phyloP scores from a whole-genome alignment of 2,329 filamentous ascomycete species.

The Pyrenochaeta sp. region DNA sequence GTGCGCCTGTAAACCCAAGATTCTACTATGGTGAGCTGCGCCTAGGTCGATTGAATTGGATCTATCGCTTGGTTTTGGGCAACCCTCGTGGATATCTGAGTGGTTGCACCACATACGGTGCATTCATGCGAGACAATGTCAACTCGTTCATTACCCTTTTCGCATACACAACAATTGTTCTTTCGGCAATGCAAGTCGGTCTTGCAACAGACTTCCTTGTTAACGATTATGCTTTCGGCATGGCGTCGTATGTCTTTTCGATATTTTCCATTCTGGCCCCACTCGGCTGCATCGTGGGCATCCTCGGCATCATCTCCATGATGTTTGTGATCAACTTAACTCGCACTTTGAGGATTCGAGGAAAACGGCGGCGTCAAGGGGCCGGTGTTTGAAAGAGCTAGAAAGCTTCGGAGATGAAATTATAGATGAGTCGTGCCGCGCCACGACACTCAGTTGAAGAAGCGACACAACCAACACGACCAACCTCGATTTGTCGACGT shows the following conservation, averaged over 20 bases:
- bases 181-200: constrained; percentile 38
- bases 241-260: constrained; percentile 30
- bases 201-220: constrained; percentile 22
- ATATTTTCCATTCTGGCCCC: constrained; percentile 34
- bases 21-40: constrained; percentile 37
- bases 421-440: not conserved
- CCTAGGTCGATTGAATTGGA: constrained; percentile 35
- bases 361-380: constrained; percentile 17
- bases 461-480: not conserved
- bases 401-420: not conserved
- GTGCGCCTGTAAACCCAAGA: constrained; percentile 28
- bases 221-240: constrained; percentile 26
- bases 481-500: too few relatives aligned
- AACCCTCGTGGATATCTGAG: constrained; percentile 28
- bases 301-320: constrained; percentile 16
- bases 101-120: constrained; percentile 32
- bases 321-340: constrained; percentile 25
- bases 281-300: constrained; percentile 19
- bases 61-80: constrained; percentile 25
- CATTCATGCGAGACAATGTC: constrained; percentile 31
- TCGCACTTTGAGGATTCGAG: constrained; percentile 21
- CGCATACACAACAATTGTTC: constrained; percentile 35
- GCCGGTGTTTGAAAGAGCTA: constrained; percentile 19
- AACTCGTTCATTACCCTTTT: constrained; percentile 34
- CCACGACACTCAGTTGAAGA: not conserved